Conservation (phyloP, 2,329 filamentous ascomycete species). For the Setomelanomma holmii region DNA sequence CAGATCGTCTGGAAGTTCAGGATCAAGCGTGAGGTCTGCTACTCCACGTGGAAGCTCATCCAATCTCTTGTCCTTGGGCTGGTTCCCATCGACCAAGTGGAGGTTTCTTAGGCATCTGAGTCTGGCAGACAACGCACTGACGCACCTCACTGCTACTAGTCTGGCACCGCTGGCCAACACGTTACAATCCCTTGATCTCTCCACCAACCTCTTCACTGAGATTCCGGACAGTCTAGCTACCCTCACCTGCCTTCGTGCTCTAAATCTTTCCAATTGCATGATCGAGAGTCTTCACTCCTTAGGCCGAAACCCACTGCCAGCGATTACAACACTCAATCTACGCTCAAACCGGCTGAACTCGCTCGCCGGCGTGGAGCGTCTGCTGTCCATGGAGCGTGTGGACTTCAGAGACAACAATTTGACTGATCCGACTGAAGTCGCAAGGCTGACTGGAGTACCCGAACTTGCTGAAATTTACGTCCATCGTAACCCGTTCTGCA, state of each 20-base stretch:
- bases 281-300: conserved; percentile 92
- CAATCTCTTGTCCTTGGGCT: conserved; percentile 74
- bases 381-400: conserved; percentile 86
- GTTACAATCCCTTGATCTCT: conserved; percentile 89
- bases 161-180: conserved; percentile 85
- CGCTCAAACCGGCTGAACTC: conserved; percentile 86
- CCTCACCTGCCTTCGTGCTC: conserved; percentile 83
- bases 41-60: conserved; percentile 72
- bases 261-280: conserved; percentile 97
- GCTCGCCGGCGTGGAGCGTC: conserved; percentile 86
- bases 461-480: conserved; percentile 94
- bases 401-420: conserved; percentile 91
- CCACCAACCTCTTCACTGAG: conserved; percentile 90
- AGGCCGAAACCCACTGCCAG: conserved; percentile 83
- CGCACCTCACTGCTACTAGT: conserved; percentile 76
- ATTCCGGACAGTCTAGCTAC: conserved; percentile 89
- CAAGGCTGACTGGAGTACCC: conserved; percentile 86
- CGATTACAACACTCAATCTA: conserved; percentile 91
- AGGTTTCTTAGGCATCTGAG: conserved; percentile 91
- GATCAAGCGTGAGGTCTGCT: conserved; percentile 71
- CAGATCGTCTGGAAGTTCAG: conserved; percentile 91
- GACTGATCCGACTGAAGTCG: conserved; percentile 89
- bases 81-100: conserved; percentile 88
- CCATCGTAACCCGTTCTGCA: conserved; percentile 87
- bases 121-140: conserved; percentile 89